These are phyloP conservation scores for Sporothrix pallida DNA, from an alignment of 2,329 filamentous ascomycete genomes.

Conservation along the genomic window DNA sequence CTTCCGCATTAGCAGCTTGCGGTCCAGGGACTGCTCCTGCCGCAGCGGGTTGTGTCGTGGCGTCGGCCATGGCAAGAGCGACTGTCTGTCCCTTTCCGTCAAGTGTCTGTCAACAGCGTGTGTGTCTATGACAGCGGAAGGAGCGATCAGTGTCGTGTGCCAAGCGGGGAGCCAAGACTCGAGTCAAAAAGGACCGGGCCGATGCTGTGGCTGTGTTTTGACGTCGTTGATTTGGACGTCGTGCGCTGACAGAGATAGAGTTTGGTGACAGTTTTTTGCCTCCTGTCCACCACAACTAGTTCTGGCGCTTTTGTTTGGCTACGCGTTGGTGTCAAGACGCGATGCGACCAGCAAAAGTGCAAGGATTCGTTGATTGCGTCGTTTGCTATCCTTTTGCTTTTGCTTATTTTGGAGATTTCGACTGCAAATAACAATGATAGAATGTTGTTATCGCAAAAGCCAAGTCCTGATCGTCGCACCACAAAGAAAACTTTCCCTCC, in stretches of 20 bases:
- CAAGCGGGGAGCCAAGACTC: conserved; percentile 20
- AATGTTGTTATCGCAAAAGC: background rate
- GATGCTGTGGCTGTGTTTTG: conserved; percentile 5
- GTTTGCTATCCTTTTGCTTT: no score
- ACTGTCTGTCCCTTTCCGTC: background rate
- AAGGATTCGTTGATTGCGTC: conserved; percentile 2
- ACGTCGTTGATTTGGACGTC: background rate
- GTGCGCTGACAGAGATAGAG: conserved; percentile 9
- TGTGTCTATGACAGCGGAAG: background rate
- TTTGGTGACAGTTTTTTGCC: conserved; percentile 5
- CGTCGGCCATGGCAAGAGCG: conserved; percentile 14
- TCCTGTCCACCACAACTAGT: background rate
- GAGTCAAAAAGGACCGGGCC: conserved; percentile 21
- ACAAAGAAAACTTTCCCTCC: background rate
- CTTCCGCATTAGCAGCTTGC: no score
- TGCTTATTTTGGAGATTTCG: background rate
- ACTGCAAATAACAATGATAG: background rate
- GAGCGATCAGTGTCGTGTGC: background rate
- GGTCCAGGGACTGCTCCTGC: background rate
- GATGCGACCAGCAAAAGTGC: no score
- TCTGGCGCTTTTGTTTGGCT: background rate
- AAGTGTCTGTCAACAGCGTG: background rate
- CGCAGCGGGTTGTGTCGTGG: background rate
- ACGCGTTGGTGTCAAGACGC: background rate
- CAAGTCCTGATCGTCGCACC: conserved; percentile 14